Evolutionary conservation across 768 basidiomycete species (phyloP).

Genomic region (Phaeotremella skinneri): DNA sequence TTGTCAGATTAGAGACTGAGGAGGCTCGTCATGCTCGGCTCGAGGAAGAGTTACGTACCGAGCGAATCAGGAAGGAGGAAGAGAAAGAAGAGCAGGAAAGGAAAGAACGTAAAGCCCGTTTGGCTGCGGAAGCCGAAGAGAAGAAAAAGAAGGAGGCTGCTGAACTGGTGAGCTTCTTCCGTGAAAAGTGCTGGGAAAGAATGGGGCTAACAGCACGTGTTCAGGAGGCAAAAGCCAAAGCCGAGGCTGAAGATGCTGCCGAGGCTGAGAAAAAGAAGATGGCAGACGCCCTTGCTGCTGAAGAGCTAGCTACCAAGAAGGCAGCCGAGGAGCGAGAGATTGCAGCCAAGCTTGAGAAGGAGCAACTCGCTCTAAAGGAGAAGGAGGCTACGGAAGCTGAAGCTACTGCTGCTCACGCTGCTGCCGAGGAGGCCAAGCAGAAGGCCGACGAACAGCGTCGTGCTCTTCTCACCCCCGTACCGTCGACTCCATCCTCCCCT

Average conservation of each 20-base stretch:
- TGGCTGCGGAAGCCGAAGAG: conserved; percentile 44
- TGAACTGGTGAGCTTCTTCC: conserved; percentile 59
- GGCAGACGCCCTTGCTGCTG: conserved; percentile 24
- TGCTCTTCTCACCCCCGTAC: conserved; percentile 25
- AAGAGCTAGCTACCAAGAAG: conserved; percentile 27
- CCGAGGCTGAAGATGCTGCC: conserved; percentile 32
- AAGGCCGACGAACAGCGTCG: conserved; percentile 28
- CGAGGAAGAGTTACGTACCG: conserved; percentile 35
- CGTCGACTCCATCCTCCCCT: conserved; percentile 37
- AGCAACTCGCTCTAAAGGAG: conserved; percentile 15
- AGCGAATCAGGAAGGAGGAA: conserved; percentile 41
- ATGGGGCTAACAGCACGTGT: conserved; percentile 55
- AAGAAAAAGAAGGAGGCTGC: conserved; percentile 57
- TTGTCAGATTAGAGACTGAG: conserved; percentile 48
- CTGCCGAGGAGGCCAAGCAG: conserved; percentile 28
- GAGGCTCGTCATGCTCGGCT: conserved; percentile 41
- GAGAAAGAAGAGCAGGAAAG: conserved; percentile 47
- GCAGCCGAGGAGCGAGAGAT: conserved; percentile 30
- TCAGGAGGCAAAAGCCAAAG: conserved; percentile 28
- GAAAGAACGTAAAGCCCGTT: conserved; percentile 53
- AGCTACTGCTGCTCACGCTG: conserved; percentile 30
- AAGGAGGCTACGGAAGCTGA: conserved; percentile 26
- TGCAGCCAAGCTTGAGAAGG: conserved; percentile 20
- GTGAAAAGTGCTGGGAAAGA: conserved; percentile 56
- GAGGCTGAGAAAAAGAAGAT: conserved; percentile 32